Base-by-base conservation (phyloP, 495 filamentous ascomycete species). In the Viridothelium virens region DNA sequence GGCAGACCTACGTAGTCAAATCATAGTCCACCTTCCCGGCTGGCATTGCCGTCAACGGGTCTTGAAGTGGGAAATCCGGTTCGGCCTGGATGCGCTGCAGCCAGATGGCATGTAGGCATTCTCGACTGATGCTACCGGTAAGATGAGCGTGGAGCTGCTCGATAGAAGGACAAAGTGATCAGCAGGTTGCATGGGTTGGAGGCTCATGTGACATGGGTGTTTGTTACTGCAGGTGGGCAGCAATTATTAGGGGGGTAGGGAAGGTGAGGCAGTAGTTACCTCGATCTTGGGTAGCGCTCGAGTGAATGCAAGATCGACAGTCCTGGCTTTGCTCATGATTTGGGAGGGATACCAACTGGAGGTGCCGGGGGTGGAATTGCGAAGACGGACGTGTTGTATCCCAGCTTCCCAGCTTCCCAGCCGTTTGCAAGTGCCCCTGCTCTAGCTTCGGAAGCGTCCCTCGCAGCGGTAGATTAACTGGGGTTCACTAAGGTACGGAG, bases 61-160 rank as follows among this genome's bases (percentile, higher is more conserved):
- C 89, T 62, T 87, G 81, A 0, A 92, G 76, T 3, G 66, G 33
- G 47, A 82, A 74, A 16, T 76, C 67, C 0, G 83, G 83, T 44
- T 85, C 71, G 10, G 66, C 63, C 5, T 75, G 75, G 61, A 83
- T 85, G 74, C 86, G 88, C 59, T 74, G 71, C 47, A 75, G 62
- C 88, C 90, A 96, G 70, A 94, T 84, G 48, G 90, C 84, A 71
- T 93, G 88, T 1, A 94, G 84, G 64, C 84, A 87, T 77, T 87
- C 74, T 14, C 85, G 84, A 73, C 85, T 88, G 76, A 94, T 92
- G 74, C 88, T 91, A 56, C 91, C 90, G 53, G 84, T 89, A 39
- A 96, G 83, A 75, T 94, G 91, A 66, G 91, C 91, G 69, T 96
- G 91, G 18, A 96, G 82, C 87, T 93, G 71, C 14, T 14, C 7